Evolutionary conservation across 2,329 filamentous ascomycete species (phyloP), one percentile per base, ranked within the genome.

Genomic region (Coleophoma crateriformis): DNA sequence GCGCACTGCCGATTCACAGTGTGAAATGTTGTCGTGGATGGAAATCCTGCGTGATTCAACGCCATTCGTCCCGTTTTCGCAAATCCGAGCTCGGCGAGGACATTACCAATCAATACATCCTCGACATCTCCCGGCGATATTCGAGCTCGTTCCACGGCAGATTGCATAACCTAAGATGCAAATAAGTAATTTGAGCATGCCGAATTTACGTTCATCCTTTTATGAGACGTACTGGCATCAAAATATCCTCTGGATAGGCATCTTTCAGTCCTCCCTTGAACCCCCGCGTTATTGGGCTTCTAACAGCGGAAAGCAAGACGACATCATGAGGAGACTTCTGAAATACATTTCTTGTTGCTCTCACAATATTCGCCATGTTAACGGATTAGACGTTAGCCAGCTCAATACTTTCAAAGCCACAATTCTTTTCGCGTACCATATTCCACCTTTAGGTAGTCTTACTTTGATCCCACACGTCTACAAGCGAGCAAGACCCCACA

Each of bases 61-160:
- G 80, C 81, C 82, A 86, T 86, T 42, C 82, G 78, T 14, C 81
- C 82, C 2, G 83, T 81, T 70, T 87, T 87, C 40, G 75, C 77
- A 53, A 82, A 82, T 46, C 83, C 83, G 13, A 86, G 75, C 58
- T 85, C 82, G 44, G 82, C 77, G 19, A 87, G 74, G 4, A 86
- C 83, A 46, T 78, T 84, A 45, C 83, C 83, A 51, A 87, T 78
- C 46, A 80, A 75, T 19, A 86, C 70, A 56, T 87, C 83, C 57
- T 85, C 73, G 49, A 87, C 80, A 46, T 76, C 69, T 5, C 72
- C 66, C 1, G 81, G 78, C 54, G 83, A 75, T 52, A 86, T 75
- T 60, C 81, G 79, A 5, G 82, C 81, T 46, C 77, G 78, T 54
- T 73, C 70, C 35, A 85, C 70, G 7, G 81, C 84, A 14, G 81